Evolutionary conservation across 345 rosid species (phyloP).

Genomic region (Arabis alpina): DNA sequence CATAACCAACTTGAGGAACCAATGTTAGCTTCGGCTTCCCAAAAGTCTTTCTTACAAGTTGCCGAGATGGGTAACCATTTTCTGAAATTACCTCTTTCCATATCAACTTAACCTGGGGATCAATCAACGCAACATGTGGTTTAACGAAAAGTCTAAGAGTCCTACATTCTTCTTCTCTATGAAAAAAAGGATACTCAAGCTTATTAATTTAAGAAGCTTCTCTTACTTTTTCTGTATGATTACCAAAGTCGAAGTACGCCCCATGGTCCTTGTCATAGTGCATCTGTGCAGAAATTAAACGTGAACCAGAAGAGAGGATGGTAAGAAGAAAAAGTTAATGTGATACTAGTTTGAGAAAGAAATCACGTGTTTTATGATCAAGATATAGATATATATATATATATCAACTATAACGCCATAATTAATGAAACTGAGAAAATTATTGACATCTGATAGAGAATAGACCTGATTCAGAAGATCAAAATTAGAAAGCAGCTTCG

Average conservation of each 20-base stretch:
- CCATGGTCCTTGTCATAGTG: constrained; percentile 77
- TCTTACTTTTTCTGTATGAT: constrained; percentile 95
- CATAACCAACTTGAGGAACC: constrained; percentile 92
- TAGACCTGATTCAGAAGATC: constrained; percentile 76
- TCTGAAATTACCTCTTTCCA: constrained; percentile 69
- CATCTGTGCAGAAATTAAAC: constrained; percentile 56
- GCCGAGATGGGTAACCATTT: constrained; percentile 59
- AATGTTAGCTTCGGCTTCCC: constrained; percentile 67
- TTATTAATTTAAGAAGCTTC: constrained; percentile 1
- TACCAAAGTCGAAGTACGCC: constrained; percentile 91
- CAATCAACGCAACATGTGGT: constrained; percentile 1
- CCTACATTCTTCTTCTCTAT: constrained; percentile 3
- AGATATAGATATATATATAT: background rate
- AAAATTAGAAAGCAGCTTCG: constrained; percentile 77
- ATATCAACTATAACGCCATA: background rate
- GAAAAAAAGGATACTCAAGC: background rate
- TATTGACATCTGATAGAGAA: constrained; percentile 17
- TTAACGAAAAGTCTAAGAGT: constrained; percentile 15
- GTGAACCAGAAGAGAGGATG: constrained; percentile 10
- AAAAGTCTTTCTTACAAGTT: constrained; percentile 74
- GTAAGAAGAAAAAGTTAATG: background rate
- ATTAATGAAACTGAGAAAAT: constrained; percentile 4
- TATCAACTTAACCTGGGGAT: constrained; percentile 71
- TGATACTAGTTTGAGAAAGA: background rate
- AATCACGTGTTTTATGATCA: background rate